phyloP scores from a whole-genome alignment of 2,329 filamentous ascomycete genomes.

The Keithomyces neogunnii region DNA sequence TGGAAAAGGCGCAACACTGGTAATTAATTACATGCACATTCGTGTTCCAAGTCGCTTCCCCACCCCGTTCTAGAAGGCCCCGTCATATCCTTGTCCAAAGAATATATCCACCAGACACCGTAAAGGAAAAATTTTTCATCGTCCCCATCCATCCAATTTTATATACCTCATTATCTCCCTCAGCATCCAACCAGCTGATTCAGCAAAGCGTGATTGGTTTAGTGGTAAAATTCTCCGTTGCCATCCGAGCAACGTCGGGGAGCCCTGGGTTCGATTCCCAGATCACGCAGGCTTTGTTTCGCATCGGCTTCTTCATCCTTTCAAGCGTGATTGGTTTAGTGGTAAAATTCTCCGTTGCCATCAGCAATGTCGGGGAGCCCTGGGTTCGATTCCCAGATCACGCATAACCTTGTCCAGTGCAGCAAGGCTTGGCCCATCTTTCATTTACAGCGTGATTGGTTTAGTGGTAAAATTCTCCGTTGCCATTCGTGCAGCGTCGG shows the following conservation, averaged over 20 bases:
- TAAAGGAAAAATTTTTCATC: background rate
- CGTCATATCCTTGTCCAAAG: no score
- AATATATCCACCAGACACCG: no score
- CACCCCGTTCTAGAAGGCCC: no score
- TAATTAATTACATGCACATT: no score
- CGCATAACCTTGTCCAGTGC: conserved; percentile 9
- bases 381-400: conserved; percentile 24
- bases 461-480: conserved; percentile 23
- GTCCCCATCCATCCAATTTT: background rate
- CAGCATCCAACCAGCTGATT: background rate
- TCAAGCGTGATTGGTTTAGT: conserved; percentile 21
- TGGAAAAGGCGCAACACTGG: no score
- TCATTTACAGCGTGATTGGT: conserved; percentile 10
- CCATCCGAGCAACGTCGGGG: conserved; percentile 20
- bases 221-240: conserved; percentile 26
- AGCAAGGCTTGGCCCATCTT: background rate
- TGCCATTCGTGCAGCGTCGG: conserved; percentile 20
- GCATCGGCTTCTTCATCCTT: background rate
- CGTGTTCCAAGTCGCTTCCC: no score
- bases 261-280: conserved; percentile 24
- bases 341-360: conserved; percentile 25
- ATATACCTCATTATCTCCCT: background rate
- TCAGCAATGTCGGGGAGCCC: conserved; percentile 20
- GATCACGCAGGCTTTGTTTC: conserved; percentile 14
- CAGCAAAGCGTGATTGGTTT: conserved; percentile 17